Conservation (phyloP, 164 flowering plant species). For the Vitis rupestris region DNA sequence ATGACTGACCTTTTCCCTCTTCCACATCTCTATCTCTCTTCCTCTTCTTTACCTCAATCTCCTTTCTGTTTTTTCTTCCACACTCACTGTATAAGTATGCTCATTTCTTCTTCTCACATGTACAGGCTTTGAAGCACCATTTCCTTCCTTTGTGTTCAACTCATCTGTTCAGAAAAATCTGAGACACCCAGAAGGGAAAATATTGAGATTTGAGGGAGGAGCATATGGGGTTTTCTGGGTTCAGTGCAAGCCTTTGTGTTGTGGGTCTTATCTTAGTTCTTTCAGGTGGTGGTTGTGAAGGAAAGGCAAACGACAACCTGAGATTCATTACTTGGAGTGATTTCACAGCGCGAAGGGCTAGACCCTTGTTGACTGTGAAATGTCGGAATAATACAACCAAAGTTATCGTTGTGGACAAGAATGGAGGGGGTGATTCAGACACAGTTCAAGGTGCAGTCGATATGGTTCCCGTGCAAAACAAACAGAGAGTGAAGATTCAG, state of each 20-base stretch:
- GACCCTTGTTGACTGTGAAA: constrained; percentile 10
- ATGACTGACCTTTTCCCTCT: no score
- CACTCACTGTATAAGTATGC: no score
- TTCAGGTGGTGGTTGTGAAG: neutral
- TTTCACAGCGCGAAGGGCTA: constrained; percentile 28
- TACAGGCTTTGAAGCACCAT: no score
- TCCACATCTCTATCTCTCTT: no score
- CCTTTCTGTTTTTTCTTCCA: no score
- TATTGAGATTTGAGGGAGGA: no score
- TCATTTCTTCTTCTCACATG: no score
- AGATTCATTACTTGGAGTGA: constrained; percentile 68
- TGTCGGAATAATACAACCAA: constrained; percentile 4
- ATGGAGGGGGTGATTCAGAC: constrained; percentile 55
- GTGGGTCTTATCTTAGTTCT: neutral
- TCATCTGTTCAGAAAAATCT: no score
- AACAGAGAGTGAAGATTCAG: constrained; percentile 55
- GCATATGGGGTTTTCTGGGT: neutral
- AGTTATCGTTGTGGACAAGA: constrained; percentile 65
- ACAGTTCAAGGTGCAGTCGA: constrained; percentile 84
- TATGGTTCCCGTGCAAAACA: constrained; percentile 57
- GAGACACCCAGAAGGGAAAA: no score
- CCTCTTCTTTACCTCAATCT: no score
- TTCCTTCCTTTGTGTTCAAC: no score
- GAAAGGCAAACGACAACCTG: neutral
- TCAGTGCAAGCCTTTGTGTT: neutral